Base-by-base conservation (phyloP, 139 green algal species). In the Ettlia oleoabundans region DNA sequence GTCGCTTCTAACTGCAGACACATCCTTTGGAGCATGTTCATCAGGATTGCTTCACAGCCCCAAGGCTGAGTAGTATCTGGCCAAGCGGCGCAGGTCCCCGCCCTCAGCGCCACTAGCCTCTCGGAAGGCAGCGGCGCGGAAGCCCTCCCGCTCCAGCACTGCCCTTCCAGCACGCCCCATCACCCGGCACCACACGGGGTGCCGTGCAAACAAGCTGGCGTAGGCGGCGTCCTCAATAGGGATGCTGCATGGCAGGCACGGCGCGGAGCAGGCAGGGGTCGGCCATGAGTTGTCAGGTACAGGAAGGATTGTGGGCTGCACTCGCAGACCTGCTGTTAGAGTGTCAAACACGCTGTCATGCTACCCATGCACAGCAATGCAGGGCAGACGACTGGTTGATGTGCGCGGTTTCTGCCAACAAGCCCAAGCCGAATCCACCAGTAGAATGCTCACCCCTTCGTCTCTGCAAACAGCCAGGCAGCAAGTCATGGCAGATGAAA, bases 401-500 rank as follows among this genome's bases (percentile, higher is more conserved):
- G n/a, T 90, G 58, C 75, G 86, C 40, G 82, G 81, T 71, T 90
- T 90, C 61, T 91, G 88, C 42, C 91, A 55, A 87, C 91, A 92
- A 24, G 15, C 47, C 47, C 47, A 10, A 10, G 47, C 47, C 47
- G 13, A 10, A 15, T 58, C 47, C 15, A 15, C 47, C 47, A 58
- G 47, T n/a, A n/a, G n/a, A n/a, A n/a, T n/a, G n/a, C 47, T 58
- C 47, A 58, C 62, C 62, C 62, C 62, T 69, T 69, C 21, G 62
- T 69, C 62, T 69, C 62, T n/a, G n/a, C n/a, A n/a, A n/a, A n/a
- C n/a, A n/a, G n/a, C n/a, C n/a, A n/a, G n/a, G n/a, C n/a, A n/a
- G n/a, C n/a, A n/a, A n/a, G n/a, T n/a, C n/a, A n/a, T n/a, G n/a
- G n/a, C n/a, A n/a, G n/a, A n/a, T n/a, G n/a, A n/a, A n/a, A n/a